Conservation (phyloP, 2,329 filamentous ascomycete species). For the Eutypa lata region DNA sequence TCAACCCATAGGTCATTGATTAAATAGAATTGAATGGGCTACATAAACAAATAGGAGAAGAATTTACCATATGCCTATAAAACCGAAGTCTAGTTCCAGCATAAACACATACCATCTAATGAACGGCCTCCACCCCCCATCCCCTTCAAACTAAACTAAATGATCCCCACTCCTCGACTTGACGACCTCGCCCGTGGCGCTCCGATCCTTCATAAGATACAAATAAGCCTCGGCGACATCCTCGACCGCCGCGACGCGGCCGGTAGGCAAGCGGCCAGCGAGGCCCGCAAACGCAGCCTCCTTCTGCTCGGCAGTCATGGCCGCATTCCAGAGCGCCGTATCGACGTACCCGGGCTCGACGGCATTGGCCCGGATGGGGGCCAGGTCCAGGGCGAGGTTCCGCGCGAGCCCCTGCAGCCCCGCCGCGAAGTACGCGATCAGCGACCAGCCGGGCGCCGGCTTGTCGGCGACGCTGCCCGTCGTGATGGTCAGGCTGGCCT, state of each 20-base stretch:
- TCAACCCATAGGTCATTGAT: no score
- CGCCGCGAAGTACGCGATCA: constrained; percentile 19
- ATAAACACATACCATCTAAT: no score
- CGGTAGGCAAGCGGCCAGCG: constrained; percentile 15
- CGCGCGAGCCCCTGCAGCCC: constrained; percentile 23
- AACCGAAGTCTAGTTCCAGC: no score
- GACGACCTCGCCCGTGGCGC: constrained; percentile 26
- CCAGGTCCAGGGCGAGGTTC: constrained; percentile 26
- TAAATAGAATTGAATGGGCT: no score
- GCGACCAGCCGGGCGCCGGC: constrained; percentile 15
- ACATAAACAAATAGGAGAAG: no score
- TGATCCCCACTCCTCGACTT: constrained; percentile 24
- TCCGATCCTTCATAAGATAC: constrained; percentile 25
- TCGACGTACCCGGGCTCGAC: constrained; percentile 26
- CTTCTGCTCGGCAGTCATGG: constrained; percentile 8
- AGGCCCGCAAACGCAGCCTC: constrained; percentile 9
- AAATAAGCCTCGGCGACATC: constrained; percentile 28
- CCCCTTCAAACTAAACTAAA: constrained; percentile 8
- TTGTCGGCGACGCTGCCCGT: constrained; percentile 22
- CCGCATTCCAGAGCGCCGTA: constrained; percentile 22
- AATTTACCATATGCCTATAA: no score
- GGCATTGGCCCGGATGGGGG: constrained; percentile 25
- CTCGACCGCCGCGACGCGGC: constrained; percentile 13
- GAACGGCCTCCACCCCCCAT: no score
- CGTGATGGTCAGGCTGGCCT: constrained; percentile 19